Base-by-base conservation (phyloP, 306 rosid genomes). In the Begonia loranthoides region DNA sequence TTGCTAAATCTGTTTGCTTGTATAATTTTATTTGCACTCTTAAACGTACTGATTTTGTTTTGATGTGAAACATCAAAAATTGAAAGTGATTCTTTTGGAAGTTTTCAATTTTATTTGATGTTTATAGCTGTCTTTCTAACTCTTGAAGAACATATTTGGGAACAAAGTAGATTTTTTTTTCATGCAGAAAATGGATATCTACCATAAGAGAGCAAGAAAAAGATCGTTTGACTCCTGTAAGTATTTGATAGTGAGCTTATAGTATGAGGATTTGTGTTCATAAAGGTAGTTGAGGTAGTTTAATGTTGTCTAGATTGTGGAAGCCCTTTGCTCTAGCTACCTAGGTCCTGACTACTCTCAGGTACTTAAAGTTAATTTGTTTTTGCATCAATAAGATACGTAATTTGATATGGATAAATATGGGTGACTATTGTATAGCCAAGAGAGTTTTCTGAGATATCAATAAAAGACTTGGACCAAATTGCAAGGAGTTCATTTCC, bases 161-260 rank as follows among this genome's bases (percentile, higher is more conserved):
- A 28, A 4, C 36, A 28, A 8, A 28, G 36, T 28, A 28, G 9
- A 7, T 28, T 28, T 28, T 28, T 60, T 64, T 55, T 68, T 72
- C 51, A 67, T 69, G 71, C 86, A 90, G 99, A 70, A 90, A 90
- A 71, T 90, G 95, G 99, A 76, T 74, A 59, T 67, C 99, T 65
- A 74, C 86, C 44, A 52, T 80, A 34, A 74, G 83, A 70, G 99
- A 82, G 51, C 79, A 74, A 61, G 94, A 90, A 73, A 80, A 70
- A 50, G 67, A 82, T 78, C 85, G 94, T 65, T 59, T 86, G 70
- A 58, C 94, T 71, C 88, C 94, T 50, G 95, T 90, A 71, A 80
- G 99, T 76, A 50, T 70, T 63, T 49, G 19, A 21, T 10, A 48
- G 61, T 48, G 28, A 49, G 49, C 43, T 17, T 50, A 33, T 50